Percentiles rank a stretch among this genome's conserved stretches.
Evolutionary conservation across 805 yeast genomes (phyloP).

Genomic region (Kodamaea lidongshanica): DNA sequence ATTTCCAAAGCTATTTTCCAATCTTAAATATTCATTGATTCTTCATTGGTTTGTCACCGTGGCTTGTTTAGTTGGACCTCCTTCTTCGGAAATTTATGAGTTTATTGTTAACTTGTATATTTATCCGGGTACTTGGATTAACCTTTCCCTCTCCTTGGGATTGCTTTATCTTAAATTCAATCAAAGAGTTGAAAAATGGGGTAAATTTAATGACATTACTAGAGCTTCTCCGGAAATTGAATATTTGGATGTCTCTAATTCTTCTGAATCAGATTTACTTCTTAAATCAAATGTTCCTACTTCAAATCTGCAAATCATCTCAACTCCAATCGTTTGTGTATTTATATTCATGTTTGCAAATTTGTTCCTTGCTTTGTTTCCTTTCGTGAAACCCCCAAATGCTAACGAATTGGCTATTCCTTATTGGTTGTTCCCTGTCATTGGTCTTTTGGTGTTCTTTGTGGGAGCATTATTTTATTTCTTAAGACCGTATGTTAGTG

Average conservation of each 20-base stretch:
- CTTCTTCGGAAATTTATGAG: slow-evolving; percentile 59
- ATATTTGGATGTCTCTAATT: slow-evolving; percentile 6
- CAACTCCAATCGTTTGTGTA: slow-evolving; percentile 28
- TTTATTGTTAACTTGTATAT: slow-evolving; percentile 57
- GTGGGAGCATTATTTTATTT: slow-evolving; percentile 34
- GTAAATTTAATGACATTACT: slow-evolving; percentile 11
- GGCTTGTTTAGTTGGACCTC: slow-evolving; percentile 49
- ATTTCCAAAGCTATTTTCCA: slow-evolving; percentile 40
- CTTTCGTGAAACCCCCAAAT: slow-evolving; percentile 50
- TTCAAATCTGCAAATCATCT: slow-evolving; percentile 8
- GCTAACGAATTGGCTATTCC: slow-evolving; percentile 34
- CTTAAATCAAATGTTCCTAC: slow-evolving; percentile 1
- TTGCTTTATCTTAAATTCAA: slow-evolving; percentile 45
- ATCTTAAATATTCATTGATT: slow-evolving; percentile 39
- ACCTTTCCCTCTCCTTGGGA: slow-evolving; percentile 47
- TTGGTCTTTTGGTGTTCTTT: slow-evolving; percentile 42
- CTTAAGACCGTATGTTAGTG: too few relatives aligned
- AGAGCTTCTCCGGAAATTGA: slow-evolving; percentile 3
- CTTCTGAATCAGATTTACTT: slow-evolving; percentile 3
- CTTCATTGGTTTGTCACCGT: slow-evolving; percentile 55
- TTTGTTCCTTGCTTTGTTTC: slow-evolving; percentile 47
- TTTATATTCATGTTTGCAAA: slow-evolving; percentile 40
- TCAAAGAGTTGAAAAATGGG: slow-evolving; percentile 37
- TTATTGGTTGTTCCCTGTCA: slow-evolving; percentile 52
- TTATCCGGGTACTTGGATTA: slow-evolving; percentile 60